phyloP scores from a whole-genome alignment of 371 early-diverging fungal species.

The Lichtheimia ornata region DNA sequence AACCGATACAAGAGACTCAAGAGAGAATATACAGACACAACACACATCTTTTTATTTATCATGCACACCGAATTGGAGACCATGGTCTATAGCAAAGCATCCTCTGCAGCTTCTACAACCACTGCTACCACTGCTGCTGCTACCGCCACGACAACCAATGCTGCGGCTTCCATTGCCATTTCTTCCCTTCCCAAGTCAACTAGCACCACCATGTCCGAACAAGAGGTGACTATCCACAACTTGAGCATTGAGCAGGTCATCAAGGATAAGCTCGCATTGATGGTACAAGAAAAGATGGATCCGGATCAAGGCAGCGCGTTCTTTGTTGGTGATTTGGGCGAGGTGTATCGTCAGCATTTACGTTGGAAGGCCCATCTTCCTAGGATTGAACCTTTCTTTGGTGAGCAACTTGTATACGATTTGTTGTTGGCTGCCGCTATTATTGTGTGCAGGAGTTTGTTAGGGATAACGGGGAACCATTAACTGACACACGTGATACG shows the following conservation, averaged over 20 bases:
- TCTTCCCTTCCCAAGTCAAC: neutral
- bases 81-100: neutral
- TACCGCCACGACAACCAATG: too few species aligned
- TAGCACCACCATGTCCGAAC: neutral
- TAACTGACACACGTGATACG: too few species aligned
- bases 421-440: too few species aligned
- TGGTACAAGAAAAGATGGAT: slow-evolving; percentile 52
- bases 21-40: too few species aligned
- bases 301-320: slow-evolving; percentile 86
- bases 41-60: slow-evolving; percentile 11
- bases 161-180: too few species aligned
- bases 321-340: slow-evolving; percentile 91
- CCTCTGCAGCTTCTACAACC: too few species aligned
- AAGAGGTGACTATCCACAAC: slow-evolving; percentile 27
- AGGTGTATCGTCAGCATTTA: slow-evolving; percentile 81
- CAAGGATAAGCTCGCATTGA: slow-evolving; percentile 35
- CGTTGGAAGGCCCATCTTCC: slow-evolving; percentile 86
- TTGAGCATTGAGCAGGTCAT: slow-evolving; percentile 37
- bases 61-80: slow-evolving; percentile 45
- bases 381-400: slow-evolving; percentile 93
- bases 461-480: too few species aligned
- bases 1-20: neutral
- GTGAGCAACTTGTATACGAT: slow-evolving; percentile 42
- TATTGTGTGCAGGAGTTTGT: too few species aligned
- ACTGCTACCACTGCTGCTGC: too few species aligned